Percentiles rank a stretch among this genome's conserved stretches.
Conservation (phyloP, 1,284 basidiomycete species). For the Ganoderma meredithae region DNA sequence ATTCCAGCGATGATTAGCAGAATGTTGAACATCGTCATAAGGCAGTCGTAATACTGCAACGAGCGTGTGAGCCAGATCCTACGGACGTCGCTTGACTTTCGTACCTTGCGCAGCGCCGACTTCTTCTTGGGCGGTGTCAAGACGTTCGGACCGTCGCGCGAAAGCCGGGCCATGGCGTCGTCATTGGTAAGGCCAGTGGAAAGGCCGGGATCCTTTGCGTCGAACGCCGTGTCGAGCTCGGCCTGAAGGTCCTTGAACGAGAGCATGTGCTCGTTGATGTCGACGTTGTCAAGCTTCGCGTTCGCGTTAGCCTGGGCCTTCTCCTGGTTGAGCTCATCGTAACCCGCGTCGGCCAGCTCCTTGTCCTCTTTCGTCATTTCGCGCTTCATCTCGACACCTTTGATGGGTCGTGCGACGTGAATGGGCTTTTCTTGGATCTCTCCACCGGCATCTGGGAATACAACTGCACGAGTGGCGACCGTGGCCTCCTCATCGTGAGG, state of each 20-base stretch:
- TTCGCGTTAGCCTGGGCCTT: constrained; percentile 47
- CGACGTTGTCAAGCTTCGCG: constrained; percentile 48
- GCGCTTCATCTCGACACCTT: constrained; percentile 64
- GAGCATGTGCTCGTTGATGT: constrained; percentile 63
- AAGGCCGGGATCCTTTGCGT: constrained; percentile 57
- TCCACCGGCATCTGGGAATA: constrained; percentile 53
- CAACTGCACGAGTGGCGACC: constrained; percentile 46
- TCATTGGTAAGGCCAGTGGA: constrained; percentile 60
- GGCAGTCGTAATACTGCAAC: constrained; percentile 64
- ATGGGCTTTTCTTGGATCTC: constrained; percentile 51
- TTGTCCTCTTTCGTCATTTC: constrained; percentile 72
- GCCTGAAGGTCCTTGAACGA: constrained; percentile 51
- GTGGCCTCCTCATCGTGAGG: constrained; percentile 35
- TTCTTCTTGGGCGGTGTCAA: constrained; percentile 75
- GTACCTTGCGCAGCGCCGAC: constrained; percentile 67
- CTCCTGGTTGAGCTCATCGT: constrained; percentile 62
- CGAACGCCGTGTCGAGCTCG: constrained; percentile 56
- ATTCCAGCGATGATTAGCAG: constrained; percentile 69
- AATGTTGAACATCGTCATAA: constrained; percentile 74
- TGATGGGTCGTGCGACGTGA: constrained; percentile 48
- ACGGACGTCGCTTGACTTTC: constrained; percentile 24
- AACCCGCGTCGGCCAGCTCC: constrained; percentile 71
- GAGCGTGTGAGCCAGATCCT: constrained; percentile 17
- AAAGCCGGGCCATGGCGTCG: constrained; percentile 62
- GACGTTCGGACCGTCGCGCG: constrained; percentile 63